Conservation (phyloP, 371 early-diverging fungal species). For the Actinomucor elegans region DNA sequence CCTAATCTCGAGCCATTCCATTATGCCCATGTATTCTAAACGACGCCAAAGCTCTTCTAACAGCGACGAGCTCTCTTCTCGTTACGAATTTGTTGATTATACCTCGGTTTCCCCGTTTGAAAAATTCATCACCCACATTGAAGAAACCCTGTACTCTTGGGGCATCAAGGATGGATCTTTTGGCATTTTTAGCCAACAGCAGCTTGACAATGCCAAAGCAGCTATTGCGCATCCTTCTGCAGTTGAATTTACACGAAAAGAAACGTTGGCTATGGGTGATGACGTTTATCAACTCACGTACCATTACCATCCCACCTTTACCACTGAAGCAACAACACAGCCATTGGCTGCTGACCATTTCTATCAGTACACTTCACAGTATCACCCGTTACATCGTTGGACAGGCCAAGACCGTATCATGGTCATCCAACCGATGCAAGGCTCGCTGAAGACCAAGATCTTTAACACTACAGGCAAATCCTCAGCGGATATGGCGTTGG, state of each 20-base stretch:
- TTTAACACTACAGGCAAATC: conserved; percentile 23
- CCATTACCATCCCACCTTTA: conserved; percentile 40
- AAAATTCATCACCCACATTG: conserved; percentile 57
- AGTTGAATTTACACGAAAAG: conserved; percentile 28
- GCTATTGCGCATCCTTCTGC: conserved; percentile 17
- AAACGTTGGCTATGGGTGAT: conserved; percentile 40
- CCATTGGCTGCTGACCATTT: conserved; percentile 26
- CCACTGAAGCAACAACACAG: not conserved
- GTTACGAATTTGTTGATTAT: conserved; percentile 75
- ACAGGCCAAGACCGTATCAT: conserved; percentile 54
- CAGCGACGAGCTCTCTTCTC: conserved; percentile 20
- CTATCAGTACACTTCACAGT: conserved; percentile 19
- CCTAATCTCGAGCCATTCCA: too few species aligned
- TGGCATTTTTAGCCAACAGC: conserved; percentile 49
- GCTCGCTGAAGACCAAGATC: conserved; percentile 34
- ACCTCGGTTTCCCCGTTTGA: conserved; percentile 70
- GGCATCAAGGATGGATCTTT: conserved; percentile 47
- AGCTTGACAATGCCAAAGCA: conserved; percentile 12
- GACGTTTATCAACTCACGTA: conserved; percentile 45
- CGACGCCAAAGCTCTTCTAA: conserved; percentile 20
- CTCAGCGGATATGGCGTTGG: conserved; percentile 58
- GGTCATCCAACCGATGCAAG: conserved; percentile 38
- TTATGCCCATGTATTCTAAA: too few species aligned
- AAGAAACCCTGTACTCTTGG: conserved; percentile 55
- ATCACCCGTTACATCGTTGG: conserved; percentile 67